Conservation (phyloP, 1,284 basidiomycete genomes). For the Flammula alnicola region DNA sequence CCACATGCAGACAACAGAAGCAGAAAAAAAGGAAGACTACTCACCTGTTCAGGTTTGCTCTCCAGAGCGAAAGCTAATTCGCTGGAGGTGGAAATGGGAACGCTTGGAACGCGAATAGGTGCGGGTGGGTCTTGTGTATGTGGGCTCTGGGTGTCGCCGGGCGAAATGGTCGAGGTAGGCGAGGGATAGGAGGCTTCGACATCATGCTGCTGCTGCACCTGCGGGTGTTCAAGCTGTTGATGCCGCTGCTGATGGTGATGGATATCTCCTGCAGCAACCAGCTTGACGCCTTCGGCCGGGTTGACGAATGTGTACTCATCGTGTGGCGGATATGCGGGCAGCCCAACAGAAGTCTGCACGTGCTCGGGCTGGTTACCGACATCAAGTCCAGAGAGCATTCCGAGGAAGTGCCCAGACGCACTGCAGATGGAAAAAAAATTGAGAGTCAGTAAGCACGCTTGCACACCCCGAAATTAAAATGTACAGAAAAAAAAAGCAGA, state of each 20-base stretch:
- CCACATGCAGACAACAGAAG: conserved; percentile 12
- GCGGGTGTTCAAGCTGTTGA: too few species aligned
- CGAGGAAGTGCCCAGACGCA: conserved; percentile 42
- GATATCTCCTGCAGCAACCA: conserved; percentile 13
- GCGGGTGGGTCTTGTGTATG: conserved; percentile 36
- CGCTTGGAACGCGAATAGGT: conserved; percentile 17
- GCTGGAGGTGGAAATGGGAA: conserved; percentile 45
- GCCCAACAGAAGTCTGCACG: conserved; percentile 26
- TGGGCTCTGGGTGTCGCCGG: conserved; percentile 37
- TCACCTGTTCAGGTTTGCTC: conserved; percentile 39
- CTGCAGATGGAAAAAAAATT: conserved; percentile 29
- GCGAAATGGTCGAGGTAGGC: conserved; percentile 31
- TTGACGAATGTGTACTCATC: conserved; percentile 30
- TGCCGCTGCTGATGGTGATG: conserved; percentile 21
- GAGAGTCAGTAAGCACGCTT: conserved; percentile 1
- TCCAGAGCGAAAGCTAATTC: conserved; percentile 52
- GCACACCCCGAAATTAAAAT: too few species aligned
- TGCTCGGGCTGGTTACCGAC: conserved; percentile 37
- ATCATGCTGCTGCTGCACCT: conserved; percentile 21
- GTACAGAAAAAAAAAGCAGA: conserved; percentile 1
- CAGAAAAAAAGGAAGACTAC: conserved; percentile 2
- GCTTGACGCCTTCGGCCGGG: conserved; percentile 22
- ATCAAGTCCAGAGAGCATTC: conserved; percentile 53
- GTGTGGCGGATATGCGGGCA: conserved; percentile 29
- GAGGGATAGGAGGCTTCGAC: conserved; percentile 37